Evolutionary conservation across 1,139 yeast genomes (phyloP).

Genomic region (Yamadazyma dendronema): DNA sequence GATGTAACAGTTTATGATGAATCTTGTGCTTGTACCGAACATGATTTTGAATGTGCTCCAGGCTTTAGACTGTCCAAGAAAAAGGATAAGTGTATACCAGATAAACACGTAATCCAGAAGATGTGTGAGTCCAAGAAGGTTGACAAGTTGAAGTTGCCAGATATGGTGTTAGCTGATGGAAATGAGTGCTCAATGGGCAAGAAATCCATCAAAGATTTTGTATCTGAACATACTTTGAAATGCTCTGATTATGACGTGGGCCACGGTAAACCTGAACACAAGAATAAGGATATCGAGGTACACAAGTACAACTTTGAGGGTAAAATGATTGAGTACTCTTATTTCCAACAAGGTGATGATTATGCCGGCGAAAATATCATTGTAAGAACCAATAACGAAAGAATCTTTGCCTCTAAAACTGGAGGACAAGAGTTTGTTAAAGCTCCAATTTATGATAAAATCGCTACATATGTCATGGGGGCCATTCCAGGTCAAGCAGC

Average conservation of each 20-base stretch:
- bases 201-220: slow-evolving; percentile 25
- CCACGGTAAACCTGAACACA: slow-evolving; percentile 18
- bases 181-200: slow-evolving; percentile 44
- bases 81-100: slow-evolving; percentile 52
- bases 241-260: slow-evolving; percentile 28
- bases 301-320: slow-evolving; percentile 38
- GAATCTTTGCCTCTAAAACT: slow-evolving; percentile 67
- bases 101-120: slow-evolving; percentile 27
- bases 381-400: slow-evolving; percentile 50
- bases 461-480: slow-evolving; percentile 59
- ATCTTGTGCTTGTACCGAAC: slow-evolving; percentile 62
- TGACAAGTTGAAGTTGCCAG: slow-evolving; percentile 27
- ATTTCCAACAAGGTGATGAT: slow-evolving; percentile 46
- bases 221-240: slow-evolving; percentile 23
- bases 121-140: slow-evolving; percentile 24
- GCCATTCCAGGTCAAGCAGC: slow-evolving; percentile 63
- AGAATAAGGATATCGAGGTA: slow-evolving; percentile 21
- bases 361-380: slow-evolving; percentile 70
- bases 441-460: slow-evolving; percentile 46
- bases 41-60: slow-evolving; percentile 72
- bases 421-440: slow-evolving; percentile 67
- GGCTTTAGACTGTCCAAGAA: slow-evolving; percentile 49
- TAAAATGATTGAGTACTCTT: slow-evolving; percentile 51
- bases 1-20: slow-evolving; percentile 58
- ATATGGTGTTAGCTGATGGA: slow-evolving; percentile 47